These are phyloP conservation scores for Calamus simplicifolius DNA, from an alignment of 176 grass and related monocot species.

Conservation along the genomic window DNA sequence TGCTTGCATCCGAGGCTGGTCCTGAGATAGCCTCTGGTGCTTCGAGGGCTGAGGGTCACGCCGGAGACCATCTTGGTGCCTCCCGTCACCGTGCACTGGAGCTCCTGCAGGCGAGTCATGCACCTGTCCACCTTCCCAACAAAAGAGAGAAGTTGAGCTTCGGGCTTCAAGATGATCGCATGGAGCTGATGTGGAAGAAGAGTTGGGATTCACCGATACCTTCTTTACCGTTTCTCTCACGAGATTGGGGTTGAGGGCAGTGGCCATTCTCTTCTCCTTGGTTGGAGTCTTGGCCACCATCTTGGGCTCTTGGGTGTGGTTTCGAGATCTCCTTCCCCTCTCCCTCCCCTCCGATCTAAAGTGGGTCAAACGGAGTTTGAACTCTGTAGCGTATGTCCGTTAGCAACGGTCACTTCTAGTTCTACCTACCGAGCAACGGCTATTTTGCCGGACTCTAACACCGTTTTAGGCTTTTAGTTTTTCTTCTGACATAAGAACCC, in stretches of 20 bases:
- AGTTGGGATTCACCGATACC: slow-evolving; percentile 9
- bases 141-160: not conserved
- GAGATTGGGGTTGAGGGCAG: slow-evolving; percentile 49
- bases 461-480: no score
- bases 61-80: slow-evolving; percentile 78
- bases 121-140: slow-evolving; percentile 64
- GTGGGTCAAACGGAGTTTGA: slow-evolving; percentile 9
- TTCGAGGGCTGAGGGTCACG: slow-evolving; percentile 82
- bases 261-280: slow-evolving; percentile 34
- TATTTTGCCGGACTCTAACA: slow-evolving; percentile 19
- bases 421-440: slow-evolving; percentile 23
- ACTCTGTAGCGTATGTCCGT: slow-evolving; percentile 2
- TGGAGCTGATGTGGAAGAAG: not conserved
- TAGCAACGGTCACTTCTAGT: slow-evolving; percentile 25
- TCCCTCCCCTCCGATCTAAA: not conserved
- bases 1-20: slow-evolving; percentile 96
- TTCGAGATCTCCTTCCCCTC: not conserved
- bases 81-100: slow-evolving; percentile 86
- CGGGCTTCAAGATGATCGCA: not conserved
- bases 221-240: slow-evolving; percentile 78
- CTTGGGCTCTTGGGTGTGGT: not conserved
- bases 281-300: slow-evolving; percentile 92
- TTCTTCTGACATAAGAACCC: no score
- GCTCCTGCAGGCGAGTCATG: slow-evolving; percentile 91
- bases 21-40: slow-evolving; percentile 76